Evolutionary conservation across 805 yeast species (phyloP).

Genomic region (Zygosaccharomyces bailii): DNA sequence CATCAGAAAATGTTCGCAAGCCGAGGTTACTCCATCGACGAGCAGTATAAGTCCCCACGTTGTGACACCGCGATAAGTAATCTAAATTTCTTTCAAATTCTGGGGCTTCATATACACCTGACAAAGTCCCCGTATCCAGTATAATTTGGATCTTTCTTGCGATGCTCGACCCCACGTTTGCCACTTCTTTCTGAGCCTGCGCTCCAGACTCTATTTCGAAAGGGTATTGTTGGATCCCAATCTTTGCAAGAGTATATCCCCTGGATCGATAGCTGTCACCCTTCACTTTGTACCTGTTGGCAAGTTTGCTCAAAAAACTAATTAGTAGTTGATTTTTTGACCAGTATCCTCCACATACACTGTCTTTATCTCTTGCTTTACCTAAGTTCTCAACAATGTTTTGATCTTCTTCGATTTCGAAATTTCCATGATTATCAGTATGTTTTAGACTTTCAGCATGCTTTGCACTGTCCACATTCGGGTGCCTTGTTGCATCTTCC

Average conservation of each 20-base stretch:
- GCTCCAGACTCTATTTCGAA: constrained; percentile 25
- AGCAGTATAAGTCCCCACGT: constrained; percentile 31
- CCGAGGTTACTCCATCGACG: constrained; percentile 25
- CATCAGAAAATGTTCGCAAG: constrained; percentile 22
- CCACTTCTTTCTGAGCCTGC: constrained; percentile 25
- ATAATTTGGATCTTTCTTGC: constrained; percentile 31
- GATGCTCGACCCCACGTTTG: constrained; percentile 31
- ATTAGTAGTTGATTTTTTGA: constrained; percentile 20
- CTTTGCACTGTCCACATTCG: too few species aligned
- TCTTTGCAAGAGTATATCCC: constrained; percentile 29
- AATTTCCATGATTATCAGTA: too few species aligned
- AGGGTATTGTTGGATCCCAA: constrained; percentile 22
- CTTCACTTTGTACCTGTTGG: constrained; percentile 24
- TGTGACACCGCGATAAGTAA: constrained; percentile 31
- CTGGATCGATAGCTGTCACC: constrained; percentile 32
- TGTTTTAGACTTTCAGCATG: too few species aligned
- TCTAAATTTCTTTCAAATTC: constrained; percentile 19
- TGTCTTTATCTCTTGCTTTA: too few species aligned
- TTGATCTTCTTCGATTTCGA: too few species aligned
- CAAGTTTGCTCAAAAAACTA: constrained; percentile 19
- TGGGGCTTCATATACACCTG: constrained; percentile 22
- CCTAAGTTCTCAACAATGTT: too few species aligned
- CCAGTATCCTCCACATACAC: too few species aligned
- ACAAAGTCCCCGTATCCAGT: constrained; percentile 24
- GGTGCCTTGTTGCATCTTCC: too few species aligned